Conservation (phyloP, 257 asterid genomes). For the Solanum chilense region DNA sequence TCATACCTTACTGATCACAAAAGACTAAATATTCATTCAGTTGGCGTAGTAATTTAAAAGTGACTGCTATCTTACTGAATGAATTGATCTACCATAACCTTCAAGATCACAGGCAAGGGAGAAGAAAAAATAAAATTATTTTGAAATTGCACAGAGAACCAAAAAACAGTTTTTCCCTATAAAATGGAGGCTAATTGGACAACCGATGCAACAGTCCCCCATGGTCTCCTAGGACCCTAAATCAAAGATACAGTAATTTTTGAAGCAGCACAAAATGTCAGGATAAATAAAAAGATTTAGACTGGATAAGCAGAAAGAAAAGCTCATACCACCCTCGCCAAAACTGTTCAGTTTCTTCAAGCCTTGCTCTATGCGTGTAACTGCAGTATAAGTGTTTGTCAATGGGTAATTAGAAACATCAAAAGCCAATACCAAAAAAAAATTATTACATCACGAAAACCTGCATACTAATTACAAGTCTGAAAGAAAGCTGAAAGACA, state of each 20-base stretch:
- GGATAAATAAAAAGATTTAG: neutral
- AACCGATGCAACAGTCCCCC: neutral
- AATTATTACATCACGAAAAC: neutral
- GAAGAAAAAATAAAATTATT: neutral
- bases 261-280: neutral
- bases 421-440: neutral
- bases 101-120: neutral
- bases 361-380: slow-evolving; percentile 75
- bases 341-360: slow-evolving; percentile 83
- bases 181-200: neutral
- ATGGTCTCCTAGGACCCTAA: neutral
- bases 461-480: neutral
- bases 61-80: neutral
- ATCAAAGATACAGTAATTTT: neutral
- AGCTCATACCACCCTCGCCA: slow-evolving; percentile 88
- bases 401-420: neutral
- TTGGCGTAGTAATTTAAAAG: neutral
- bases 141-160: neutral
- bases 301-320: neutral
- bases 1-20: neutral
- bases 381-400: slow-evolving; percentile 27
- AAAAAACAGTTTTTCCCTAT: neutral
- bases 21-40: neutral
- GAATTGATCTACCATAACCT: neutral
- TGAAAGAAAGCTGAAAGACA: neutral